phyloP scores from a whole-genome alignment of 768 basidiomycete genomes.

The Lactarius sp. region DNA sequence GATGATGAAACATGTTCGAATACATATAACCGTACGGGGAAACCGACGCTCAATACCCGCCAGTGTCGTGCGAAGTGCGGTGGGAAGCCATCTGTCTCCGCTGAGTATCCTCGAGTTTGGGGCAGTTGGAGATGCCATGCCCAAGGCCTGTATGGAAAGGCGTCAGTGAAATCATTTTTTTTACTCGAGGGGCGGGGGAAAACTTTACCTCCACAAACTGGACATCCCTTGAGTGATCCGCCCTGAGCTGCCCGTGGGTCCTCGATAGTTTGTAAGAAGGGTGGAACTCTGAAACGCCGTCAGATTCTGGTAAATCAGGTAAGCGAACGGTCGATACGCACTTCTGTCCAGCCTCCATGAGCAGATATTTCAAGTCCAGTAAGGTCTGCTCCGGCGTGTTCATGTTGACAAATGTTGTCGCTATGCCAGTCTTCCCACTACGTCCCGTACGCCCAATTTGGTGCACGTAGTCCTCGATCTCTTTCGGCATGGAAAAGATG shows the following conservation, averaged over 20 bases:
- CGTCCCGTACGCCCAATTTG: slow-evolving; percentile 98
- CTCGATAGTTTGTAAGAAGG: slow-evolving; percentile 84
- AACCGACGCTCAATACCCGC: slow-evolving; percentile 33
- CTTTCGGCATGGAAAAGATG: slow-evolving; percentile 99
- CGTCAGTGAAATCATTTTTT: background rate
- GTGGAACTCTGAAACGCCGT: slow-evolving; percentile 67
- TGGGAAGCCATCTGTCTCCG: slow-evolving; percentile 88
- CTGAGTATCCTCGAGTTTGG: slow-evolving; percentile 94
- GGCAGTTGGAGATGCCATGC: slow-evolving; percentile 91
- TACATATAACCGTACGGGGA: background rate
- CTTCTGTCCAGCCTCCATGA: slow-evolving; percentile 98
- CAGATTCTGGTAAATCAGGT: background rate
- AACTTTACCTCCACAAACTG: slow-evolving; percentile 84
- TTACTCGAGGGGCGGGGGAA: background rate
- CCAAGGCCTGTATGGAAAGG: slow-evolving; percentile 63
- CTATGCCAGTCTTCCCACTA: slow-evolving; percentile 97
- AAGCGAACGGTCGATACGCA: slow-evolving; percentile 36
- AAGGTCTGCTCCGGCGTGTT: slow-evolving; percentile 94
- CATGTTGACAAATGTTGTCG: slow-evolving; percentile 99
- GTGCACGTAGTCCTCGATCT: slow-evolving; percentile 99
- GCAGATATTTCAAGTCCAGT: slow-evolving; percentile 91
- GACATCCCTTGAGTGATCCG: slow-evolving; percentile 78
- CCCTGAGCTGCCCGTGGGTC: slow-evolving; percentile 83
- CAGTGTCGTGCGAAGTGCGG: slow-evolving; percentile 61
- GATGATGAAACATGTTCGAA: background rate